Evolutionary conservation across 2,329 filamentous ascomycete species (phyloP), one percentile per base, ranked within the genome.

Genomic region (Aspergillus pseudonomiae): DNA sequence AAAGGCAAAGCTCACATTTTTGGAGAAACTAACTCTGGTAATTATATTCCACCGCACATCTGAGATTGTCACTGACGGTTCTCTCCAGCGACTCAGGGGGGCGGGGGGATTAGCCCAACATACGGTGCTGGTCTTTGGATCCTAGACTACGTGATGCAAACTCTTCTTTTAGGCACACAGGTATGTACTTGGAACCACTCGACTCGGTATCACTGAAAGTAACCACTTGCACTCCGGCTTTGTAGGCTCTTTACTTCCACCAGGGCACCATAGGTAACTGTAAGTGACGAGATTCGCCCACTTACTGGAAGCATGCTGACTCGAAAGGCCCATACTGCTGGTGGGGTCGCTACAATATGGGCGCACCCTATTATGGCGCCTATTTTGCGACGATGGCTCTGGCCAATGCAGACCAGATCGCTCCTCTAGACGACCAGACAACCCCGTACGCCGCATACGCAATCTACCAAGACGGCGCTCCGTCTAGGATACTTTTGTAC

Each of bases 331-430:
- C 80, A 65, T 84, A 84, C 68, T 82, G 80, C 70, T 83, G 79
- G 75, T 83, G 79, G 78, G 81, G 80, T 3, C 74, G 79, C 3
- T 82, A 84, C 66, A 77, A 72, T 48, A 84, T 84, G 77, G 82
- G 82, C 0, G 78, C 82, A 0, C 83, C 84, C 0, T 86, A 85
- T 68, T 85, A 83, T 61, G 84, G 84, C 4, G 84, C 83, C 0
- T 82, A 81, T 54, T 80, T 80, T 3, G 82, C 83, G 1, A 78
- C 80, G 2, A 78, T 81, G n/a, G 72, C 82, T 1, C 69, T 85
- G 32, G 80, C 81, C 1, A 75, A 78, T 0, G 82, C 79, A 0
- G 71, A 77, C n/a, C 70, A 79, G 50, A 73, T 86, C 55, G 79
- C 82, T 0, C 78, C 80, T 0, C 72, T 85, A 21, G 84, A 86